Percentiles rank a stretch among this genome's conserved stretches.
Conservation (phyloP, 1,284 basidiomycete genomes). For the Kwoniella shivajii region DNA sequence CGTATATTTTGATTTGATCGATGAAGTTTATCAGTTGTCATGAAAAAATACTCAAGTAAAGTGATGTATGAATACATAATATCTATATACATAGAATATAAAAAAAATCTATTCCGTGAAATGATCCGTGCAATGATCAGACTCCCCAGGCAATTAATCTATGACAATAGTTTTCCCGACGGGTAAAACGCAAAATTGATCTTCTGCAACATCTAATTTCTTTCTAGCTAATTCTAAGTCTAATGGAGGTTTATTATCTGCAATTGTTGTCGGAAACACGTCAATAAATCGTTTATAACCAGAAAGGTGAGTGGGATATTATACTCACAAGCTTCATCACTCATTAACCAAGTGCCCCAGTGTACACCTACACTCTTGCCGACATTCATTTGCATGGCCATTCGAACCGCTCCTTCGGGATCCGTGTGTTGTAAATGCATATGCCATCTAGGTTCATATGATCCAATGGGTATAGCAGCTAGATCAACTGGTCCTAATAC, state of each 20-base stretch:
- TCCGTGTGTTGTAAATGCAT: conserved; percentile 54
- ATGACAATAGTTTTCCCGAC: conserved; percentile 47
- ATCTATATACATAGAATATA: too few species aligned
- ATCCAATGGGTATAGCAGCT: conserved; percentile 57
- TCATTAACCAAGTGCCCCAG: conserved; percentile 58
- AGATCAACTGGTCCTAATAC: conserved; percentile 55
- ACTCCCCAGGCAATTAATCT: too few species aligned
- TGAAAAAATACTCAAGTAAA: too few species aligned
- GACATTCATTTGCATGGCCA: conserved; percentile 49
- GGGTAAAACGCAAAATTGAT: conserved; percentile 39
- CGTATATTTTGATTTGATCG: background rate
- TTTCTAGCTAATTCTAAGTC: conserved; percentile 43
- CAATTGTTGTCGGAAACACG: background rate
- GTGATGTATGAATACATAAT: too few species aligned
- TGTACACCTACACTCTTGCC: conserved; percentile 54
- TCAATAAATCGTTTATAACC: background rate
- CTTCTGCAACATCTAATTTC: conserved; percentile 38
- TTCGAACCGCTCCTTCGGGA: conserved; percentile 54
- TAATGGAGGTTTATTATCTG: conserved; percentile 47
- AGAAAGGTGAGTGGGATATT: too few species aligned
- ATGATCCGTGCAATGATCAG: too few species aligned
- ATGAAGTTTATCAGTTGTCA: background rate
- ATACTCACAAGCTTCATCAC: conserved; percentile 52
- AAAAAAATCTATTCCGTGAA: too few species aligned
- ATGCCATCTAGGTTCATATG: conserved; percentile 55